Percentiles rank a stretch among this genome's conserved stretches.
phyloP scores from a whole-genome alignment of 2,329 filamentous ascomycete species.

The Xylaria sp. region DNA sequence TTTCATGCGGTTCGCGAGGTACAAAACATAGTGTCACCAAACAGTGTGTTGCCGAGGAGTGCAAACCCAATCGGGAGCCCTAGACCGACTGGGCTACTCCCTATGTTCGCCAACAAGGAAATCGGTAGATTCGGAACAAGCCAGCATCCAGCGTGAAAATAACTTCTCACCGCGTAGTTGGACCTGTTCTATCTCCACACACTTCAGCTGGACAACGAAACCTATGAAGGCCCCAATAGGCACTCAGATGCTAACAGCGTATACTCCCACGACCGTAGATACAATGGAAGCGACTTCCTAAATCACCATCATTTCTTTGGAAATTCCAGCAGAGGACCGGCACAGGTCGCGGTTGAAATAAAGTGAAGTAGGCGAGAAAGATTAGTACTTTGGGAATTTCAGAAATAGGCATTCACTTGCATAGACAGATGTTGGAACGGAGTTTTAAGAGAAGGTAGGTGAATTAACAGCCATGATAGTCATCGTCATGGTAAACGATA shows the following conservation, averaged over 20 bases:
- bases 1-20: neutral
- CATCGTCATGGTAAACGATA: slow-evolving; percentile 29
- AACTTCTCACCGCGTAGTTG: neutral
- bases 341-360: neutral
- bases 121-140: neutral
- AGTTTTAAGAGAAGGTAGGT: slow-evolving; percentile 25
- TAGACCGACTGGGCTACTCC: neutral
- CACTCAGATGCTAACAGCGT: neutral
- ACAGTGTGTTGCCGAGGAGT: neutral
- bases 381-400: neutral
- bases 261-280: neutral
- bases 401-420: neutral
- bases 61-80: neutral
- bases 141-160: neutral
- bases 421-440: slow-evolving; percentile 5
- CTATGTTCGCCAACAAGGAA: neutral
- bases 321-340: neutral
- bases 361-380: neutral
- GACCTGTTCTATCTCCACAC: neutral
- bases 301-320: neutral
- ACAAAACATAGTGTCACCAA: neutral
- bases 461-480: slow-evolving; percentile 29
- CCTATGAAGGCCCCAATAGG: neutral
- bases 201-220: neutral
- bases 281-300: neutral